Conservation (phyloP, 176 grass and related monocot species). For the Metroxylon sagu region DNA sequence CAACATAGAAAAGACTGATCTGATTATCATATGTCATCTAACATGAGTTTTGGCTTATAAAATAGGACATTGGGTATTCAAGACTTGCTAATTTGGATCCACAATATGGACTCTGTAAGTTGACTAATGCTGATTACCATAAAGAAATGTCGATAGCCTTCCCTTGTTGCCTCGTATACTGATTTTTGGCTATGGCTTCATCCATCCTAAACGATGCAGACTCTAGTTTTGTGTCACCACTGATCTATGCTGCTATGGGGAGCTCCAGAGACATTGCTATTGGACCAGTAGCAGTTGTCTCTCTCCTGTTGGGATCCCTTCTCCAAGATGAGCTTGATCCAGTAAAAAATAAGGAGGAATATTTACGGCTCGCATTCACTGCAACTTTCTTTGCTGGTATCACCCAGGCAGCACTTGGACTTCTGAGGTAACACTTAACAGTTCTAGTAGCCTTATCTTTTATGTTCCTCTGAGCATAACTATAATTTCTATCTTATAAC, state of each 20-base stretch:
- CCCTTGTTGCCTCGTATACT: too few relatives aligned
- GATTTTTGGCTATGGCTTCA: too few relatives aligned
- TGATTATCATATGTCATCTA: too few relatives aligned
- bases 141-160: too few relatives aligned
- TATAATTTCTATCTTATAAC: too few relatives aligned
- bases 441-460: too few relatives aligned
- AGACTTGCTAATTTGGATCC: conserved; percentile 9
- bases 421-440: conserved; percentile 1
- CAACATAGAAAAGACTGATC: too few relatives aligned
- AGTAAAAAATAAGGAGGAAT: conserved; percentile 1
- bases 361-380: conserved; percentile 2
- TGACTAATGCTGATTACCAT: too few relatives aligned
- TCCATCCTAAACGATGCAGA: background rate
- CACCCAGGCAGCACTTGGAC: conserved; percentile 7
- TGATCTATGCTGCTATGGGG: conserved; percentile 13
- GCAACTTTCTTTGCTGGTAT: conserved; percentile 15
- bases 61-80: conserved; percentile 8
- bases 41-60: too few relatives aligned
- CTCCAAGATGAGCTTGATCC: conserved; percentile 6
- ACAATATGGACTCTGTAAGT: conserved; percentile 9
- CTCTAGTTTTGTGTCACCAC: conserved; percentile 8
- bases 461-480: too few relatives aligned
- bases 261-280: conserved; percentile 17
- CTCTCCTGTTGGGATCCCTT: conserved; percentile 3
- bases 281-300: conserved; percentile 13